Conservation (phyloP, 805 yeast genomes). For the Kuraishia capsulata region DNA sequence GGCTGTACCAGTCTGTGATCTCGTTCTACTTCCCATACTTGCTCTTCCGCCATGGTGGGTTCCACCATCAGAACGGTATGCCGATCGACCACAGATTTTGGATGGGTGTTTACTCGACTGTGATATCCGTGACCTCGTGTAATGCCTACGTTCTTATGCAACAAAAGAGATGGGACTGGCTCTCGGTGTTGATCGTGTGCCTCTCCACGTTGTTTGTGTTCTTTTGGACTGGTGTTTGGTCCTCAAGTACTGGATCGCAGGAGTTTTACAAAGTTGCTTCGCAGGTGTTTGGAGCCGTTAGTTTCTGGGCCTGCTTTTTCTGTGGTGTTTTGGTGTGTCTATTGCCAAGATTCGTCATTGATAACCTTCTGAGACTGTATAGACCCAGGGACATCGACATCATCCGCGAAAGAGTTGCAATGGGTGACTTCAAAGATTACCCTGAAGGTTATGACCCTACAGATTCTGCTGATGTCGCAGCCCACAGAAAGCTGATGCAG, state of each 20-base stretch:
- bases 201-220: constrained; percentile 51
- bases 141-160: constrained; percentile 58
- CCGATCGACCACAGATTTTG: constrained; percentile 59
- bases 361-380: constrained; percentile 41
- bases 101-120: constrained; percentile 56
- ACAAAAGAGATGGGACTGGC: constrained; percentile 75
- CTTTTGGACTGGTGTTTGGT: constrained; percentile 80
- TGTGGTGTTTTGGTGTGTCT: constrained; percentile 46
- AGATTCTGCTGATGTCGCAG: constrained; percentile 19
- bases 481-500: constrained; percentile 7
- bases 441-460: constrained; percentile 49
- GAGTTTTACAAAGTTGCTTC: constrained; percentile 61
- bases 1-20: constrained; percentile 61
- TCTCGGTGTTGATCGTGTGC: constrained; percentile 40
- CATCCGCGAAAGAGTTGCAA: constrained; percentile 48
- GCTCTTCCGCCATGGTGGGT: constrained; percentile 34
- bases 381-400: constrained; percentile 63
- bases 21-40: constrained; percentile 63
- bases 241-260: constrained; percentile 37
- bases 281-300: constrained; percentile 48
- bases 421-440: constrained; percentile 42
- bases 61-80: constrained; percentile 34
- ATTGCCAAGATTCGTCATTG: constrained; percentile 51
- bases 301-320: constrained; percentile 59
- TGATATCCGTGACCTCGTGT: constrained; percentile 55